These are phyloP conservation scores for Phymatotrichopsis omnivora DNA, from an alignment of 2,329 filamentous ascomycete species.

Conservation along the genomic window DNA sequence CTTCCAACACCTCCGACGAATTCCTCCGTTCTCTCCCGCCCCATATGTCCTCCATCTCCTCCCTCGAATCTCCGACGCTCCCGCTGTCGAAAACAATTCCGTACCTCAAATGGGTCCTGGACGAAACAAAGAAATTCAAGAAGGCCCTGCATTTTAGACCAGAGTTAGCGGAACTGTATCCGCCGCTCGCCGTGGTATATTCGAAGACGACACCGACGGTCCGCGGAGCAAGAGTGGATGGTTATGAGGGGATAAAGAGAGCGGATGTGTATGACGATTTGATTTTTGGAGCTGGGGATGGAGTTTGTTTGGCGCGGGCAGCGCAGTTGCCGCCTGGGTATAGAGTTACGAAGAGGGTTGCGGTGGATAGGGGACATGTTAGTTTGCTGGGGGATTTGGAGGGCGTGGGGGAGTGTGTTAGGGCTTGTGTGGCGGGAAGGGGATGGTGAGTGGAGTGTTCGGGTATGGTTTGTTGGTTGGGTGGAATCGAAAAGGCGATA, in stretches of 20 bases:
- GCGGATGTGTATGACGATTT: slow-evolving; percentile 77
- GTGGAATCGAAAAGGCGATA: not conserved
- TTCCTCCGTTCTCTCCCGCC: slow-evolving; percentile 27
- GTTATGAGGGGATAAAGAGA: slow-evolving; percentile 61
- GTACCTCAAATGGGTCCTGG: slow-evolving; percentile 67
- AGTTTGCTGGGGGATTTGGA: slow-evolving; percentile 76
- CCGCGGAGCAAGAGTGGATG: slow-evolving; percentile 64
- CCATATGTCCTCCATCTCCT: slow-evolving; percentile 13
- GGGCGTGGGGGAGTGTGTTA: slow-evolving; percentile 64
- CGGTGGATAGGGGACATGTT: slow-evolving; percentile 76
- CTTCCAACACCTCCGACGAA: slow-evolving; percentile 5
- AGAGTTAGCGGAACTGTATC: slow-evolving; percentile 60
- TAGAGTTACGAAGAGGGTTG: slow-evolving; percentile 59
- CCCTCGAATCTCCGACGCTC: slow-evolving; percentile 37
- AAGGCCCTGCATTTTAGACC: slow-evolving; percentile 56
- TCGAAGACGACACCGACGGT: slow-evolving; percentile 80
- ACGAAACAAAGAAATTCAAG: slow-evolving; percentile 64
- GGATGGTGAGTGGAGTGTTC: slow-evolving; percentile 17
- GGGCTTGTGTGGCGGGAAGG: slow-evolving; percentile 38
- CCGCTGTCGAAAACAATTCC: slow-evolving; percentile 45
- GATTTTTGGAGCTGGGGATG: slow-evolving; percentile 77
- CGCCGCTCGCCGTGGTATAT: slow-evolving; percentile 73
- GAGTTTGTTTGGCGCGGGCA: slow-evolving; percentile 74
- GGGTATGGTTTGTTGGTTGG: not conserved
- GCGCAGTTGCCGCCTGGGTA: slow-evolving; percentile 80